Conservation (phyloP, 2,329 filamentous ascomycete species). For the Paramyrothecium roridum region DNA sequence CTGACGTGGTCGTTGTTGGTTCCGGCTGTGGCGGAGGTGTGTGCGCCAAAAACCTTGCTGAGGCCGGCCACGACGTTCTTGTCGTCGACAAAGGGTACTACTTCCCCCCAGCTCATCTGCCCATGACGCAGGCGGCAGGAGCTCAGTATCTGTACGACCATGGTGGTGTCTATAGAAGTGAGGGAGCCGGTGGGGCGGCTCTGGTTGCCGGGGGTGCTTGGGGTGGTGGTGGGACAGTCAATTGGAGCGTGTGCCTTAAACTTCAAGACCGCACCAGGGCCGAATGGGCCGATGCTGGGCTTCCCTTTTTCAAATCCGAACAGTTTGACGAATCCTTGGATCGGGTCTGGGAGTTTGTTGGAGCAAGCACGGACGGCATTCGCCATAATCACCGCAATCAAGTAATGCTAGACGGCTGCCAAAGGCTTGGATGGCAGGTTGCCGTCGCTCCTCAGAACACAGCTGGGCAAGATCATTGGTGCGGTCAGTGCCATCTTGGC, state of each 20-base stretch:
- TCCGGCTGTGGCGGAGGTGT: conserved; percentile 86
- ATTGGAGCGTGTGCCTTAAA: conserved; percentile 69
- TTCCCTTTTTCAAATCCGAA: conserved; percentile 70
- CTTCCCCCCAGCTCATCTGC: conserved; percentile 68
- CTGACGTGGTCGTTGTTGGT: conserved; percentile 82
- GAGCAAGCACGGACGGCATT: conserved; percentile 63
- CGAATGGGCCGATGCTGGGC: conserved; percentile 71
- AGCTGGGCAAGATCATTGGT: conserved; percentile 69
- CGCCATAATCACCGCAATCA: conserved; percentile 71
- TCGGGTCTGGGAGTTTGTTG: conserved; percentile 75
- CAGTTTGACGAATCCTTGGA: conserved; percentile 79
- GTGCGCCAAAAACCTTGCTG: conserved; percentile 74
- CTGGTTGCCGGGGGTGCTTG: conserved; percentile 69
- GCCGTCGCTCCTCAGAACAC: conserved; percentile 77
- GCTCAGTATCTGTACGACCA: conserved; percentile 67
- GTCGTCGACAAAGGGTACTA: conserved; percentile 83
- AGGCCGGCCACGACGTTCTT: conserved; percentile 71
- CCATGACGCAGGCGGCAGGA: conserved; percentile 65
- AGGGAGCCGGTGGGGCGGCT: conserved; percentile 52
- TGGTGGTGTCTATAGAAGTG: conserved; percentile 52
- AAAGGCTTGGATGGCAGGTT: conserved; percentile 69
- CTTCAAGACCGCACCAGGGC: conserved; percentile 73
- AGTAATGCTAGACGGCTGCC: conserved; percentile 70
- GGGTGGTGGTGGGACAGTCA: conserved; percentile 85
- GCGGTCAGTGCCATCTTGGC: conserved; percentile 61